Percentiles rank a stretch among this genome's conserved stretches.
Evolutionary conservation across 371 early-diverging fungal species (phyloP).

Genomic region (Mucor plumbeus): DNA sequence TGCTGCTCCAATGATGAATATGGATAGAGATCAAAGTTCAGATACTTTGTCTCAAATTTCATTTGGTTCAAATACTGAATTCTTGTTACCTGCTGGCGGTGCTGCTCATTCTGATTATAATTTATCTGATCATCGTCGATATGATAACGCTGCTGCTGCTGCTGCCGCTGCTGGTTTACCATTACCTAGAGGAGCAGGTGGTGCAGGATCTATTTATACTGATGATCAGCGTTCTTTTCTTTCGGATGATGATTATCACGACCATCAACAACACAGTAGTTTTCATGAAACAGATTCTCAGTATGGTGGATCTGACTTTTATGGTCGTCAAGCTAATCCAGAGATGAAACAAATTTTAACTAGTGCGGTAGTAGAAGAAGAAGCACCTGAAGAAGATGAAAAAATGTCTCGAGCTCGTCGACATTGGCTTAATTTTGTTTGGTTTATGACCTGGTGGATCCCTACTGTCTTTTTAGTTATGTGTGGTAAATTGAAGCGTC

Average conservation of each 20-base stretch:
- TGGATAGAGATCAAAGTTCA: constrained; percentile 37
- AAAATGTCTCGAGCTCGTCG: constrained; percentile 53
- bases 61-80: constrained; percentile 41
- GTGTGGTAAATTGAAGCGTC: constrained; percentile 77
- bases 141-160: constrained; percentile 8
- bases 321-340: constrained; percentile 4
- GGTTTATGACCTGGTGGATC: constrained; percentile 89
- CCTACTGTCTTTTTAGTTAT: constrained; percentile 68
- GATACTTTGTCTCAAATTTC: constrained; percentile 42
- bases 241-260: constrained; percentile 50
- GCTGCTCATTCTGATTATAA: constrained; percentile 17
- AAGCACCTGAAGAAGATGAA: constrained; percentile 22
- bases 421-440: constrained; percentile 84
- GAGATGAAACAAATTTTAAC: constrained; percentile 34
- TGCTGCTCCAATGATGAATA: constrained; percentile 17
- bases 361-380: constrained; percentile 31
- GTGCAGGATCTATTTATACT: constrained; percentile 40
- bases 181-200: constrained; percentile 20
- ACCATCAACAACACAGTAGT: constrained; percentile 9
- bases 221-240: constrained; percentile 70
- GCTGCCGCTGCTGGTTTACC: constrained; percentile 29
- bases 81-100: constrained; percentile 19
- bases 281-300: constrained; percentile 34
- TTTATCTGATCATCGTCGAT: constrained; percentile 2
- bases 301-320: constrained; percentile 22